These are phyloP conservation scores for Sclerotinia minor DNA, from an alignment of 2,329 filamentous ascomycete genomes.

Conservation along the genomic window DNA sequence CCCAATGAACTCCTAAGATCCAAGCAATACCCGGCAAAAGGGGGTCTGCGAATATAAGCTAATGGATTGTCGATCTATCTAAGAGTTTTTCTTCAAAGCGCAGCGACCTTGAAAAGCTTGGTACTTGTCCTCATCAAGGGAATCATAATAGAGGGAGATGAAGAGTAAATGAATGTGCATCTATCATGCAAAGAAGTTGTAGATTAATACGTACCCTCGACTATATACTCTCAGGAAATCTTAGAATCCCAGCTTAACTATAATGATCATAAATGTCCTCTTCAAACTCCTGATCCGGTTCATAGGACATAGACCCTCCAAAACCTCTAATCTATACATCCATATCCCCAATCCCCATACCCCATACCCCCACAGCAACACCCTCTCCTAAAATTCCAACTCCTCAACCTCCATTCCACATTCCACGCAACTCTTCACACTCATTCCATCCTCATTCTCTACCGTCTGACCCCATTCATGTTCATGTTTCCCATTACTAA, in stretches of 20 bases:
- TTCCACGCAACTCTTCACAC: conserved; percentile 73
- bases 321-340: no score
- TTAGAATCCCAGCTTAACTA: background rate
- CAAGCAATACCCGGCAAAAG: no score
- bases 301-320: no score
- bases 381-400: conserved; percentile 45
- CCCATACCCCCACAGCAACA: background rate
- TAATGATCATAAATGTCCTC: background rate
- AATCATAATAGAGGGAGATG: background rate
- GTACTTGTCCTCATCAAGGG: background rate
- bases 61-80: no score
- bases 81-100: no score
- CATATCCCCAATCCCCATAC: background rate
- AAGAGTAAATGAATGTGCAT: background rate
- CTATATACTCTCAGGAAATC: background rate
- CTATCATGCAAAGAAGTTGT: background rate
- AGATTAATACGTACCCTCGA: background rate
- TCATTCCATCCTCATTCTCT: conserved; percentile 70
- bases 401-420: conserved; percentile 81
- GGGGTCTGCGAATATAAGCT: no score
- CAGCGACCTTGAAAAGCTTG: no score
- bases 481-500: conserved; percentile 73
- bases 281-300: no score
- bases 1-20: no score
- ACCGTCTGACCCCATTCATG: conserved; percentile 82